These are phyloP conservation scores for Grosmannia clavigera DNA, from an alignment of 2,329 filamentous ascomycete genomes.

Conservation along the genomic window DNA sequence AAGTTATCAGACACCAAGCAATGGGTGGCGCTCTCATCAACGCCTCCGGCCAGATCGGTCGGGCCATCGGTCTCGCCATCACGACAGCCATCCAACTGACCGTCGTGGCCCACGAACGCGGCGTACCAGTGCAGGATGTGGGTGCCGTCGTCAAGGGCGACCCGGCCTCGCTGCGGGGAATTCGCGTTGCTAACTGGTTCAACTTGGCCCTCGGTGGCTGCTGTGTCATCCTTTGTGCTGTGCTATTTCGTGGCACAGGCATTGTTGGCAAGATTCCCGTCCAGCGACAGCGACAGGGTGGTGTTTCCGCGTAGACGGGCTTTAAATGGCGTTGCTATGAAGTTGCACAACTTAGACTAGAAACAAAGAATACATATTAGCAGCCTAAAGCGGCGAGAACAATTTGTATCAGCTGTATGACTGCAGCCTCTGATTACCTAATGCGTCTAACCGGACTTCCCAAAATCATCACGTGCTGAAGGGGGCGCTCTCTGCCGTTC, in stretches of 20 bases:
- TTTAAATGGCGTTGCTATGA: no score
- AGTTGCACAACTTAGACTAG: no score
- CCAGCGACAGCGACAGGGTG: neutral
- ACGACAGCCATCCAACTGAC: constrained; percentile 51
- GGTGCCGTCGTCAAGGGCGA: constrained; percentile 32
- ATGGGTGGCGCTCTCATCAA: constrained; percentile 56
- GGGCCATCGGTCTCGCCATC: constrained; percentile 52
- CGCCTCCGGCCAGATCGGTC: constrained; percentile 49
- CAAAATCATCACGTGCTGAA: no score
- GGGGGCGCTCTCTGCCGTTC: no score
- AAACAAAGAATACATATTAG: no score
- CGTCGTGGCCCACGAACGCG: constrained; percentile 37
- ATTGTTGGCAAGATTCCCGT: constrained; percentile 27
- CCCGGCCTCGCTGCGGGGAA: constrained; percentile 28
- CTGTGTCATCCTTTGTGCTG: constrained; percentile 28
- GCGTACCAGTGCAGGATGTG: constrained; percentile 29
- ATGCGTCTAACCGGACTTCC: no score
- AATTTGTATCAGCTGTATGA: no score
- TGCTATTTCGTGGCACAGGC: constrained; percentile 37
- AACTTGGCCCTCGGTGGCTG: constrained; percentile 33
- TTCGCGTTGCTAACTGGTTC: constrained; percentile 39
- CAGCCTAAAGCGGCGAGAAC: no score
- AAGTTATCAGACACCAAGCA: constrained; percentile 42
- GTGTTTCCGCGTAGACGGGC: no score
- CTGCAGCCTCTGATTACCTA: no score